These are phyloP conservation scores for Geotrichum phurueaensis DNA, from an alignment of 1,139 yeast genomes.

Conservation along the genomic window DNA sequence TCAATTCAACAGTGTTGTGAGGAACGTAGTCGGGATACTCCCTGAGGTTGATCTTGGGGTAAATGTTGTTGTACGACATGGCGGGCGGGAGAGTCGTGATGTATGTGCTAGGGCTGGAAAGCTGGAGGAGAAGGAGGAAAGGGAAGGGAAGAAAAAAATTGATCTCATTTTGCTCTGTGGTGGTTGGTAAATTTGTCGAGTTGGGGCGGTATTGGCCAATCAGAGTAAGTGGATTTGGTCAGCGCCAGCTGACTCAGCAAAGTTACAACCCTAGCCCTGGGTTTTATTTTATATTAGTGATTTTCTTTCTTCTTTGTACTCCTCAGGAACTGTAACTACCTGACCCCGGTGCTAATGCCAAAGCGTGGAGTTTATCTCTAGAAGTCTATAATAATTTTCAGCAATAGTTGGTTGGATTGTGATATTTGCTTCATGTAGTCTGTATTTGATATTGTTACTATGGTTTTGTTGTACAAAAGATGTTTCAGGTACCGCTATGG, in stretches of 20 bases:
- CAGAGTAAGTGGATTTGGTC: not conserved
- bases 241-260: not conserved
- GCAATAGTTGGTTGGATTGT: too few species aligned
- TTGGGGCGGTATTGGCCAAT: not conserved
- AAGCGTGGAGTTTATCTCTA: too few species aligned
- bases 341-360: too few species aligned
- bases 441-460: too few species aligned
- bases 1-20: conserved; percentile 41
- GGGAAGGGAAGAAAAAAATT: not conserved
- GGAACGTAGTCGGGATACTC: conserved; percentile 30
- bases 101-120: not conserved
- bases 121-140: not conserved
- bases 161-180: not conserved
- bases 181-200: conserved; percentile 1
- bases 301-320: not conserved
- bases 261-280: not conserved
- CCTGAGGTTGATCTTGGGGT: conserved; percentile 15
- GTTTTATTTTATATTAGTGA: not conserved
- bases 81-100: not conserved
- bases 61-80: conserved; percentile 17
- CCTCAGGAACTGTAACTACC: too few species aligned
- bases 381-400: too few species aligned
- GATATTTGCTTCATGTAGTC: too few species aligned
- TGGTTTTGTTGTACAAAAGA: too few species aligned
- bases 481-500: too few species aligned